These are phyloP conservation scores for Nakataea oryzae DNA, from an alignment of 2,329 filamentous ascomycete species.

Conservation along the genomic window DNA sequence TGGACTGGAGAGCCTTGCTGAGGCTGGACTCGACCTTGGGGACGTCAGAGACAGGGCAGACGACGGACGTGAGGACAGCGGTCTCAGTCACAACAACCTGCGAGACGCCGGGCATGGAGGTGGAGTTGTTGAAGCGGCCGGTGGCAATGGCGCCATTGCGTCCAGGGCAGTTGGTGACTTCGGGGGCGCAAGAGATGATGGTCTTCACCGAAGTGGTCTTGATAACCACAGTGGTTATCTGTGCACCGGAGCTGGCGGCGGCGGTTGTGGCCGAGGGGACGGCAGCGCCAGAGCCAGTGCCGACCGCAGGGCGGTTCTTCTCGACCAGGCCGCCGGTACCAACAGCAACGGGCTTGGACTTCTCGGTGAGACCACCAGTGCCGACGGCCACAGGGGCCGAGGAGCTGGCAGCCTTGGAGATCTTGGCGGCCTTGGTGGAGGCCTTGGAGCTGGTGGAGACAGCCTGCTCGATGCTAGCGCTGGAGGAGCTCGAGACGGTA, in stretches of 20 bases:
- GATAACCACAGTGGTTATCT: conserved; percentile 16
- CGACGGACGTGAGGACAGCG: conserved; percentile 23
- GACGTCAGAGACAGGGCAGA: conserved; percentile 31
- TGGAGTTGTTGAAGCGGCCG: conserved; percentile 11
- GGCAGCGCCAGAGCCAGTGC: not conserved
- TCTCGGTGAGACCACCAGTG: not conserved
- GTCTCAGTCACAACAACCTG: conserved; percentile 26
- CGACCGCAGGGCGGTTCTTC: not conserved
- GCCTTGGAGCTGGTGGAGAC: not conserved
- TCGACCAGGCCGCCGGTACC: not conserved
- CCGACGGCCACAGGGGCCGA: not conserved
- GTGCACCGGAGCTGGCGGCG: not conserved
- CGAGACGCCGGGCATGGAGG: conserved; percentile 17
- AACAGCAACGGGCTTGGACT: not conserved
- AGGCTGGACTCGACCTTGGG: conserved; percentile 25
- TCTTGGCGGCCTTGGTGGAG: not conserved
- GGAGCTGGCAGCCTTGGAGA: not conserved
- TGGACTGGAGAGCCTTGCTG: not conserved
- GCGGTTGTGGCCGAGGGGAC: not conserved
- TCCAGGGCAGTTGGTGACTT: conserved; percentile 13
- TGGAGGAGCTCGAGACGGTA: not conserved
- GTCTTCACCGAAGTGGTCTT: conserved; percentile 29
- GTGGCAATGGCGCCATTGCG: conserved; percentile 20
- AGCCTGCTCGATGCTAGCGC: not conserved
- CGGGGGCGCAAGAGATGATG: conserved; percentile 10